Base-by-base conservation (phyloP, 352 stramenopile genomes). In the Globisporangium radiosum region DNA sequence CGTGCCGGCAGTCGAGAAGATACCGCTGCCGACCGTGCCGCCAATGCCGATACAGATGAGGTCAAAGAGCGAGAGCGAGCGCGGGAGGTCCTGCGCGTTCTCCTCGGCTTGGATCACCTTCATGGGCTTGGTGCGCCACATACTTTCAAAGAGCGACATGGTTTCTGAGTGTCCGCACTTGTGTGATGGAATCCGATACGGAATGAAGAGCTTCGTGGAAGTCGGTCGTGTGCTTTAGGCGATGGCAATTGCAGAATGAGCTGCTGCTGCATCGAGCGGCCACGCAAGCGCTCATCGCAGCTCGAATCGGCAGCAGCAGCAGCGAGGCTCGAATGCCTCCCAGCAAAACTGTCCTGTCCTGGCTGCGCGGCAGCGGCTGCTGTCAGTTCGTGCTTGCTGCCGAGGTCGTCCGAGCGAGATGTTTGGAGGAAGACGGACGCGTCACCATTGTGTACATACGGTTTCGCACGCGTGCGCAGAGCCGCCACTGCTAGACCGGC, bases 11-110 rank as follows among this genome's bases (percentile, higher is more conserved):
- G 72, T 85, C 38, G 72, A 82, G 69, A 97, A 97, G 17, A 97
- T 76, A 33, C 88, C 90, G 52, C 65, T 85, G 0, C 90, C 90
- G 8, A 97, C 76, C 0, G 90, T 97, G 14, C 81, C 87, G 6
- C 90, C 90, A 17, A 97, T 84, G 40, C 90, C 90, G 59, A 97
- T 81, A 56, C 68, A 85, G 39, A 96, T 68, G 36, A 97, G 65
- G 69, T 97, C 90, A 59, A 88, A 87, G 36, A 96, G 71, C 52
- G 71, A 75, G 9, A 97, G 68, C 50, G 66, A 73, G 43, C 76
- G 72, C 54, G 59, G 66, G 15, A 87, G 68, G 15, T 87, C 73
- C 43, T 75, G 55, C 17, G 69, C 66, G 52, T 75, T 68, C 54
- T 86, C 73, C 49, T 87, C 77, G 19, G 73, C 74, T 5, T 74